phyloP scores from a whole-genome alignment of 768 basidiomycete species.

The Lentinula raphanica region DNA sequence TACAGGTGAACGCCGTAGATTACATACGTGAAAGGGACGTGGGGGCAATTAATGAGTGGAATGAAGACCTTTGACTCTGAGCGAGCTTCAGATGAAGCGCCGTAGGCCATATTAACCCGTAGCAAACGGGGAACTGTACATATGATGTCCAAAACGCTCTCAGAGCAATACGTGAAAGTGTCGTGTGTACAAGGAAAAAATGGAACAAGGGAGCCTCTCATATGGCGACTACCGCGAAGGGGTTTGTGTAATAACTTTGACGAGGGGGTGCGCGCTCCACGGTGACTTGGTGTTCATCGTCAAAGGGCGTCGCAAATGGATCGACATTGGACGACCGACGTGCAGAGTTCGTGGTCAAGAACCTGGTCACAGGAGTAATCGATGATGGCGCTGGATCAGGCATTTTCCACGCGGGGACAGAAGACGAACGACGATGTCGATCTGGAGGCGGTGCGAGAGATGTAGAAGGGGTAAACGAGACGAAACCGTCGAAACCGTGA shows the following conservation, averaged over 20 bases:
- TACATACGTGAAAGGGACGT: not conserved
- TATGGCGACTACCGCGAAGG: constrained; percentile 32
- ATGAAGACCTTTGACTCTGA: not conserved
- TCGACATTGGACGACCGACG: constrained; percentile 34
- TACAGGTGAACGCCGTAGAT: not conserved
- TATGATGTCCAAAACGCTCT: not conserved
- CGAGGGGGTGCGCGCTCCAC: constrained; percentile 25
- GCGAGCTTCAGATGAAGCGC: no score
- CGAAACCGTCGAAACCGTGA: constrained; percentile 26
- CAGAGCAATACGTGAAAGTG: not conserved
- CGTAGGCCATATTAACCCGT: not conserved
- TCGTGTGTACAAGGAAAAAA: not conserved
- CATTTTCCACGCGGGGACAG: constrained; percentile 17
- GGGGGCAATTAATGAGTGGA: not conserved
- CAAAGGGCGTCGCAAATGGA: constrained; percentile 78
- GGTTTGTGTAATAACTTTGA: constrained; percentile 46
- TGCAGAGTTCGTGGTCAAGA: constrained; percentile 39
- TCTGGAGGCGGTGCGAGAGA: constrained; percentile 7
- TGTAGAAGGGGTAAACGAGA: constrained; percentile 2
- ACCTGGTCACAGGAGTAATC: constrained; percentile 38
- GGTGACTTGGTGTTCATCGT: constrained; percentile 52
- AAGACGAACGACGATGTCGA: constrained; percentile 19
- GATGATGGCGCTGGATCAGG: constrained; percentile 10
- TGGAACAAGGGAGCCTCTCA: constrained; percentile 6
- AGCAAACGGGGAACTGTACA: not conserved